A percentile compares a stretch with the other conserved stretches of the same genome.
phyloP scores from a whole-genome alignment of 164 flowering plant genomes.

The Vitis amurensis region DNA sequence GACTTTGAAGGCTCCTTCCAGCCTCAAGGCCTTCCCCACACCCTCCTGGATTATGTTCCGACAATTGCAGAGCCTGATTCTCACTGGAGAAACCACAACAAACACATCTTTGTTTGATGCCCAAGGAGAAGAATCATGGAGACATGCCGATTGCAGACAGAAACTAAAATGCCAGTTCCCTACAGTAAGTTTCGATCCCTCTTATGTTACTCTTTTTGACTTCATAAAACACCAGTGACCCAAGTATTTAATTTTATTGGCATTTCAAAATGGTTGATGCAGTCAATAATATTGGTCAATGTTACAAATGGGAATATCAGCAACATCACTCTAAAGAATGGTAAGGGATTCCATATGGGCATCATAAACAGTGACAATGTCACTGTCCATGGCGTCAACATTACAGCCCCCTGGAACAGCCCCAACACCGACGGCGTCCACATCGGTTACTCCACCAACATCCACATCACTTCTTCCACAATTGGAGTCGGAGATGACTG shows the following conservation, averaged over 20 bases:
- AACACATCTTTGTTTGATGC: slow-evolving; percentile 12
- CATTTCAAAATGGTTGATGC: neutral
- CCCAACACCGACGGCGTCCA: slow-evolving; percentile 49
- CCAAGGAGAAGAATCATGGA: slow-evolving; percentile 24
- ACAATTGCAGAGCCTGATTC: slow-evolving; percentile 6
- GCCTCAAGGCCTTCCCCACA: slow-evolving; percentile 1
- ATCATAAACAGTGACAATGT: slow-evolving; percentile 14
- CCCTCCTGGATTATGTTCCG: slow-evolving; percentile 22
- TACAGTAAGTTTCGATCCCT: slow-evolving; percentile 12
- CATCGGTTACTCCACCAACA: slow-evolving; percentile 11
- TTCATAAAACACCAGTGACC: neutral
- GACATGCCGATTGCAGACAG: slow-evolving; percentile 6
- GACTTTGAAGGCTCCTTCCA: slow-evolving; percentile 17
- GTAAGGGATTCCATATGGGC: slow-evolving; percentile 25
- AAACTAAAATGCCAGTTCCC: slow-evolving; percentile 5
- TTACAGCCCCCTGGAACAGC: slow-evolving; percentile 19
- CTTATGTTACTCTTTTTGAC: too few species aligned
- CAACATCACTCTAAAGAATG: slow-evolving; percentile 10
- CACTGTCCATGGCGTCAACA: slow-evolving; percentile 9
- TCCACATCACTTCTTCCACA: slow-evolving; percentile 14
- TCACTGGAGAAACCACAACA: slow-evolving; percentile 8
- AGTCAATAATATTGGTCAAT: slow-evolving; percentile 18
- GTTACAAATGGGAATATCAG: slow-evolving; percentile 21
- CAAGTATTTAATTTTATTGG: neutral
- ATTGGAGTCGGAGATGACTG: slow-evolving; percentile 39